Evolutionary conservation across 2,329 filamentous ascomycete genomes (phyloP), one percentile per base, ranked within the genome.

Genomic region (Microdochium bolleyi): DNA sequence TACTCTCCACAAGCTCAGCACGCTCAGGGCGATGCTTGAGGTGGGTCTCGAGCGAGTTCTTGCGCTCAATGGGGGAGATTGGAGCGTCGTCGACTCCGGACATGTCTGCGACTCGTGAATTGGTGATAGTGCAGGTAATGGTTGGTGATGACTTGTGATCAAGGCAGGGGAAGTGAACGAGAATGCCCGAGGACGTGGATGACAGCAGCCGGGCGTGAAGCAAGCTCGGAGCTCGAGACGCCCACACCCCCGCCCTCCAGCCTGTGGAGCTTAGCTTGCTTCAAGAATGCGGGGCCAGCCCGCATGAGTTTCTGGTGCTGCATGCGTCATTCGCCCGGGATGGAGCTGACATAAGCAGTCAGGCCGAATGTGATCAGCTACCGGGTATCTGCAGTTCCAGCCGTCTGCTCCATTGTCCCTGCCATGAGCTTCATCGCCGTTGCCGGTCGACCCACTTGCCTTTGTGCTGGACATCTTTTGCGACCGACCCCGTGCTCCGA

Each of bases 1-100:
- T 74, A 92, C 88, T 87, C 66, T 94, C 87, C 57, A 96, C 75
- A 22, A 96, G 77, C 63, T 89, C 83, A 34, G 89, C 81, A 53
- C 88, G 84, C 22, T 90, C 82, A 24, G 87, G 87, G 41, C 89
- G 87, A 61, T 84, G 82, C 66, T 84, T 80, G 52, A 90, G 76
- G 63, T 88, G 83, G 61, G 84, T 83, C 69, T 89, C 85, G 13
- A 91, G 77, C 3, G 86, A 89, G 73, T 89, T 84, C 67, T 80
- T 82, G 61, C 82, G 78, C 44, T 66, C 72, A 57, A 75, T 73
- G 55, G 78, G 79, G 44, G 75, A 78, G 69, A 87, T 80, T 58
- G 80, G 74, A 14, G 76, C 77, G 58, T 82, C 72, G 64, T 86
- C 83, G 58, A 85, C 66, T 24, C 13, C 41, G 13, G 41, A 22